Evolutionary conservation across 2,329 filamentous ascomycete genomes (phyloP), one percentile per base, ranked within the genome.

Genomic region (Fusarium sambucinum): DNA sequence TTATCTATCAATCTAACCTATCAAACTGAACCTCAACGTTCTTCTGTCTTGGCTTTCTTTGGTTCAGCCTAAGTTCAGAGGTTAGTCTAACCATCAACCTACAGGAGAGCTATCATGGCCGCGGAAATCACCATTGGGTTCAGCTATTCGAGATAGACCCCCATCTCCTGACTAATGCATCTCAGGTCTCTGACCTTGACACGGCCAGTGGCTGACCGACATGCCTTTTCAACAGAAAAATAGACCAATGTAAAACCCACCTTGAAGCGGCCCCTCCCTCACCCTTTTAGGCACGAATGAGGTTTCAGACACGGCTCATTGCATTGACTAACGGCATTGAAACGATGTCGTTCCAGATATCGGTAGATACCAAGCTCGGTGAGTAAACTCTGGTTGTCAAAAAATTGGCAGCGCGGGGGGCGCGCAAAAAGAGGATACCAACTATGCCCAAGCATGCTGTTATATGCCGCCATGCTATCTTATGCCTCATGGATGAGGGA

Each of bases 271-370:
- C 66, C 62, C 62, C 57, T 69, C 66, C 50, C 66, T 69, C 66
- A 63, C 38, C 46, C 50, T 63, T 46, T 46, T 38, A 52, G 58
- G 57, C 53, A 44, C 61, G 56, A 69, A 46, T 53, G 50, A 52
- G 46, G 46, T 69, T 51, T 48, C 55, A 73, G 63, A 55, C 57
- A 66, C 52, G 66, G 59, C 58, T 68, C 68, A 72, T 66, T 32
- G 58, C 59, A 73, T 73, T 66, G 70, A 59, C 63, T 62, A 66
- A 68, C 56, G 47, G 54, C 66, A 58, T 63, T 68, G 65, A 50
- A 51, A 68, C 70, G 46, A 62, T 21, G 41, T 40, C 51, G 44
- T 52, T 45, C 53, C 40, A 66, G 63, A 70, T 72, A 72, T 59
- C 61, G 44, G 45, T 60, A 59, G 60, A 71, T 64, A 72, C 46